phyloP scores from a whole-genome alignment of 495 filamentous ascomycete genomes.

The Aspergillus incahuasiensis region DNA sequence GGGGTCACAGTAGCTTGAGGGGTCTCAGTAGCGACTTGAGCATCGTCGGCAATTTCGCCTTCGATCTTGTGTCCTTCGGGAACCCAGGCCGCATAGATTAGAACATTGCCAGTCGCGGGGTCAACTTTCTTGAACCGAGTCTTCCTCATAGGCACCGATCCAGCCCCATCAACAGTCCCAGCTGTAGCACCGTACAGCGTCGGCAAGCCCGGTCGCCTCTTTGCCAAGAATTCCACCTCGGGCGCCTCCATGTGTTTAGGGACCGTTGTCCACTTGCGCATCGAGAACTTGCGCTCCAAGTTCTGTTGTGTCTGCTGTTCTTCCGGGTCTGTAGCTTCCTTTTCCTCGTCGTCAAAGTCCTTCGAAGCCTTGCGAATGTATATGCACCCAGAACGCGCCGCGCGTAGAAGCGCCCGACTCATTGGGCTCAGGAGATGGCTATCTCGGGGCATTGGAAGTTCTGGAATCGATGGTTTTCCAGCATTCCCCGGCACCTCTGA shows the following conservation, averaged over 20 bases:
- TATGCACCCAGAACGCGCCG: conserved; percentile 69
- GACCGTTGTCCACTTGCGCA: conserved; percentile 73
- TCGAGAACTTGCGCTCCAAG: conserved; percentile 57
- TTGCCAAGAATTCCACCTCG: conserved; percentile 78
- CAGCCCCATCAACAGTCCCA: conserved; percentile 40
- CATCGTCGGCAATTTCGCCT: conserved; percentile 66
- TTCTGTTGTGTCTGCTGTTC: conserved; percentile 28
- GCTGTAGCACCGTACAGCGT: conserved; percentile 47
- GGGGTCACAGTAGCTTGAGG: conserved; percentile 34
- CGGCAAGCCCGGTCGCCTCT: conserved; percentile 72
- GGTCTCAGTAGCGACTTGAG: conserved; percentile 29
- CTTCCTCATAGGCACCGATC: conserved; percentile 54
- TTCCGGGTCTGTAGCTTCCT: conserved; percentile 45
- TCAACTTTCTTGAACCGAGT: conserved; percentile 75
- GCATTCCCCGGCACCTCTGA: conserved; percentile 52
- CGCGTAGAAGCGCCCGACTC: conserved; percentile 79
- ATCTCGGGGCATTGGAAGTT: conserved; percentile 79
- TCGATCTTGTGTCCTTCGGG: conserved; percentile 77
- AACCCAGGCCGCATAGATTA: conserved; percentile 74
- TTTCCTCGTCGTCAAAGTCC: conserved; percentile 45
- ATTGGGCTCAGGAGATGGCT: conserved; percentile 71
- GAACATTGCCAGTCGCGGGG: conserved; percentile 66
- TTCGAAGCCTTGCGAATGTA: conserved; percentile 48
- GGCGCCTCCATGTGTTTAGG: conserved; percentile 71
- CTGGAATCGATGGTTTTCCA: conserved; percentile 44